Evolutionary conservation across 495 filamentous ascomycete species (phyloP).

Genomic region (Thozetella sp.): DNA sequence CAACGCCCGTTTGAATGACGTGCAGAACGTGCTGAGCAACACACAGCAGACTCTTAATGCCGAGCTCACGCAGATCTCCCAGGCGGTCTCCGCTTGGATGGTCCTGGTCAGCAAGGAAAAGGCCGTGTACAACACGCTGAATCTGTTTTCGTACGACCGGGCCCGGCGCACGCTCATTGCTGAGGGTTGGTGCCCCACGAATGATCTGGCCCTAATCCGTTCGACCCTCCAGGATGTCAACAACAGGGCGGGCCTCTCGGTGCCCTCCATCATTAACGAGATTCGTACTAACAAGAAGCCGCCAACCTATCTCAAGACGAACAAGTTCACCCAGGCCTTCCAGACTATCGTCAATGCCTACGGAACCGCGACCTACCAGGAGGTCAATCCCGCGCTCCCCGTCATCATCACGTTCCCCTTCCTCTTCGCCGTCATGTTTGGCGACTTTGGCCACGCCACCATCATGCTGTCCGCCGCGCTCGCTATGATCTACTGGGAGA

Average conservation of each 20-base stretch:
- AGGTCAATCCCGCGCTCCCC: slow-evolving; percentile 94
- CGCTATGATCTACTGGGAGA: slow-evolving; percentile 96
- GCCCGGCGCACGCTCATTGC: slow-evolving; percentile 95
- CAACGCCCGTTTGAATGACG: slow-evolving; percentile 86
- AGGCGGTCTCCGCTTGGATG: slow-evolving; percentile 92
- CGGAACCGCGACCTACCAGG: slow-evolving; percentile 92
- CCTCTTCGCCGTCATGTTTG: slow-evolving; percentile 99
- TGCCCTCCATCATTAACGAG: slow-evolving; percentile 97
- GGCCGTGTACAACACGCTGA: slow-evolving; percentile 94
- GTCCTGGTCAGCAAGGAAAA: slow-evolving; percentile 98
- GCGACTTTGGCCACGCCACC: slow-evolving; percentile 89
- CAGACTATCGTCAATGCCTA: slow-evolving; percentile 99
- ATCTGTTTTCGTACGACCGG: slow-evolving; percentile 94
- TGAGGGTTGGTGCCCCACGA: slow-evolving; percentile 95
- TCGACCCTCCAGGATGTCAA: slow-evolving; percentile 97
- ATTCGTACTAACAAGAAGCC: slow-evolving; percentile 95
- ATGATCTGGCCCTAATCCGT: slow-evolving; percentile 87
- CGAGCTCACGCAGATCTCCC: slow-evolving; percentile 89
- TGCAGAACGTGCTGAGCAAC: slow-evolving; percentile 87
- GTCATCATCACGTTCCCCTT: slow-evolving; percentile 98
- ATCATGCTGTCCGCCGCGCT: slow-evolving; percentile 80
- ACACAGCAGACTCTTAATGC: slow-evolving; percentile 95
- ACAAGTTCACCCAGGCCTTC: slow-evolving; percentile 97
- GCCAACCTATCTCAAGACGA: slow-evolving; percentile 93
- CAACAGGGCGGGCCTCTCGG: slow-evolving; percentile 88